Conservation (phyloP, 306 rosid genomes). For the Echinosophora koreensis region DNA sequence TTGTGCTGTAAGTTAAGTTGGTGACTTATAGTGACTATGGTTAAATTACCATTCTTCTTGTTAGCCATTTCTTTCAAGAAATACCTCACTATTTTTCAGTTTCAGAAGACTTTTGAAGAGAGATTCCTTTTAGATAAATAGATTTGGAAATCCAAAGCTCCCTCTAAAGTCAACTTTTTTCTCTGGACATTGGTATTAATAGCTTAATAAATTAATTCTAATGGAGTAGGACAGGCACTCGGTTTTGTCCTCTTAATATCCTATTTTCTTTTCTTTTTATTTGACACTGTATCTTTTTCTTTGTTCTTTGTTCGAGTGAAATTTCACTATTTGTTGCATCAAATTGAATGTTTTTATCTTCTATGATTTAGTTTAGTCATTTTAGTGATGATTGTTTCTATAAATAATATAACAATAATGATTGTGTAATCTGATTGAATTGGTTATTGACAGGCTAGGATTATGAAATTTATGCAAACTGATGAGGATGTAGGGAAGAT, state of each 20-base stretch:
- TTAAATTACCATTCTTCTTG: no score
- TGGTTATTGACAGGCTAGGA: slow-evolving; percentile 66
- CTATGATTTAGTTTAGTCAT: background rate
- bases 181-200: background rate
- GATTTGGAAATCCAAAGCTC: slow-evolving; percentile 2
- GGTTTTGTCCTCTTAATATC: background rate
- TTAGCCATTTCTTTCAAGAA: no score
- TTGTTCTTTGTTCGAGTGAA: background rate
- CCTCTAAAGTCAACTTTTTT: background rate
- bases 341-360: background rate
- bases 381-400: background rate
- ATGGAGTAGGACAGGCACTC: slow-evolving; percentile 1
- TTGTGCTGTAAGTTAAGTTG: no score
- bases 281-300: slow-evolving; percentile 6
- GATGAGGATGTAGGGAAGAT: slow-evolving; percentile 92
- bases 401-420: background rate
- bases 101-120: no score
- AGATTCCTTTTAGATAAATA: slow-evolving; percentile 10
- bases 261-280: background rate
- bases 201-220: background rate
- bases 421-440: slow-evolving; percentile 30
- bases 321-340: slow-evolving; percentile 18
- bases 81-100: no score
- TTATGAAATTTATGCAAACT: slow-evolving; percentile 84
- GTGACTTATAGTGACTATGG: no score